These are phyloP conservation scores for Cucurbita moschata DNA, from an alignment of 306 rosid species.

Conservation along the genomic window DNA sequence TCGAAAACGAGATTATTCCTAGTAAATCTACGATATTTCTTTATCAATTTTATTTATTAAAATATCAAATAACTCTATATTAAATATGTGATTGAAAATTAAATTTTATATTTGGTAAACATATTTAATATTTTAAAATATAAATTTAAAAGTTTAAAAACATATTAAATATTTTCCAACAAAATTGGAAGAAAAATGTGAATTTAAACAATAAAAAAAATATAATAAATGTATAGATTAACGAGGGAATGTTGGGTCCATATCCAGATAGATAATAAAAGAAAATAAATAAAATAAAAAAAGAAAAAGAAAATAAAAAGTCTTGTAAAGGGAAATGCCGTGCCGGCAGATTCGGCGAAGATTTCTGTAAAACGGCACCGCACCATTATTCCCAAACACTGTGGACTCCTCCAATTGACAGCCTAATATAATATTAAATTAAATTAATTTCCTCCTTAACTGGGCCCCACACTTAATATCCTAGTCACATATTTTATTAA, in stretches of 20 bases:
- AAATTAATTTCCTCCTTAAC: not conserved
- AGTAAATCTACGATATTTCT: no score
- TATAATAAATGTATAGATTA: not conserved
- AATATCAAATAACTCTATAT: no score
- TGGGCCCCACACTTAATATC: not conserved
- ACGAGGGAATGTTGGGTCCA: not conserved
- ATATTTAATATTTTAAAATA: no score
- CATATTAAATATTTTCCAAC: no score
- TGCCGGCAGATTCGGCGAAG: constrained; percentile 5
- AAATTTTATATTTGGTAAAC: no score
- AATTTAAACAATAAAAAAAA: no score
- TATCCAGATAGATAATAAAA: not conserved
- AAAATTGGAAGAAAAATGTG: no score
- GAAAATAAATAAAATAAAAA: not conserved
- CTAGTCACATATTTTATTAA: no score
- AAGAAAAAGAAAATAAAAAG: not conserved
- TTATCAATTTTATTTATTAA: no score
- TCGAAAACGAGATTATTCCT: no score
- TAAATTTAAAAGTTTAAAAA: no score
- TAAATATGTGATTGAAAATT: no score
- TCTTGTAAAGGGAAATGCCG: not conserved
- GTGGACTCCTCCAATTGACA: not conserved
- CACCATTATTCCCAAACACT: not conserved
- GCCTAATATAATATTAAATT: not conserved
- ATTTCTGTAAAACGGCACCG: not conserved